phyloP scores from a whole-genome alignment of 2,329 filamentous ascomycete species.

The Macrophomina phaseolina region DNA sequence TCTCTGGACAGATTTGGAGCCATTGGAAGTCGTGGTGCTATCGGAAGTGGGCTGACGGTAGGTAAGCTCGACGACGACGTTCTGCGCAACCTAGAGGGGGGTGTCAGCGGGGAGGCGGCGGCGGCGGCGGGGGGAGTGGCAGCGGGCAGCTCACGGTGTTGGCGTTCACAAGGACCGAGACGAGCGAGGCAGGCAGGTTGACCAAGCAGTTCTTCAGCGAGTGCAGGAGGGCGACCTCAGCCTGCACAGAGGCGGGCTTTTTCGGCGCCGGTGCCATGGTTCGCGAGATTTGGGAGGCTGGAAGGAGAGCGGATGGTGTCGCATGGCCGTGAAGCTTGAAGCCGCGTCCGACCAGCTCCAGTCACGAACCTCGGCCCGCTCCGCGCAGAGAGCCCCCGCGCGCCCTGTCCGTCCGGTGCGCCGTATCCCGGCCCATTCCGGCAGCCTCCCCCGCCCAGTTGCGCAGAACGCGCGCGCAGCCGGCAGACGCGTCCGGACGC shows the following conservation, averaged over 20 bases:
- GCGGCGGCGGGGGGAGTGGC: constrained; percentile 29
- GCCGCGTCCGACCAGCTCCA: constrained; percentile 27
- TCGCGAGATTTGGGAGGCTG: constrained; percentile 27
- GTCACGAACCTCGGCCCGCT: constrained; percentile 28
- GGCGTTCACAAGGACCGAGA: constrained; percentile 82
- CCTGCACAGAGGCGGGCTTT: constrained; percentile 59
- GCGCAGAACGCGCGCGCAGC: constrained; percentile 2
- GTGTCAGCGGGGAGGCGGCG: constrained; percentile 55
- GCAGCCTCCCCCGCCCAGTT: background rate
- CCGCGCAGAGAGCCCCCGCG: constrained; percentile 22
- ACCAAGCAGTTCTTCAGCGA: constrained; percentile 89
- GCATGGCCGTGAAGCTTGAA: constrained; percentile 27
- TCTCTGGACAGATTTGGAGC: constrained; percentile 56
- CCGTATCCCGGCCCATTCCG: background rate
- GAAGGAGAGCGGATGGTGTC: constrained; percentile 22
- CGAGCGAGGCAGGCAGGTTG: constrained; percentile 85
- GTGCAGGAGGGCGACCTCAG: constrained; percentile 83
- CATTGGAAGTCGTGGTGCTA: constrained; percentile 37
- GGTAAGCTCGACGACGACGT: constrained; percentile 91
- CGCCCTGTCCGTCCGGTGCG: background rate
- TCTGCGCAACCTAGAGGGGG: constrained; percentile 75
- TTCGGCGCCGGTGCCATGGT: constrained; percentile 42
- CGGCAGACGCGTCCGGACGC: constrained; percentile 15
- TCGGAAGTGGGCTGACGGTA: constrained; percentile 67
- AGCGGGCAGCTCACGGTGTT: constrained; percentile 72